phyloP scores from a whole-genome alignment of 768 basidiomycete genomes.

The Russula griseocarnosa region DNA sequence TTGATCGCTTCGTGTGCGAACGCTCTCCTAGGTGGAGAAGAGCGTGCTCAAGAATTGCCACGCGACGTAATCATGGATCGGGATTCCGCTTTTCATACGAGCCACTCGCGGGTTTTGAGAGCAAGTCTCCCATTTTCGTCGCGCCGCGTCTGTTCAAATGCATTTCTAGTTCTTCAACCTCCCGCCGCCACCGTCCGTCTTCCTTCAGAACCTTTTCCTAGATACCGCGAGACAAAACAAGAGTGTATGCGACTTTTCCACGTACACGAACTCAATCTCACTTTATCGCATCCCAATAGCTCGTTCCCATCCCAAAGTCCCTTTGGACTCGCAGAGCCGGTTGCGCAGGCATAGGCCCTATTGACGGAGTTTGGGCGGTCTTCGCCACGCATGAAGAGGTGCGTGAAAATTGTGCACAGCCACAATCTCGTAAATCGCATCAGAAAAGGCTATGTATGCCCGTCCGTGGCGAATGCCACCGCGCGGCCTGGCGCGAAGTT shows the following conservation, averaged over 20 bases:
- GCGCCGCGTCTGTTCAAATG: neutral
- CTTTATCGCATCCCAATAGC: neutral
- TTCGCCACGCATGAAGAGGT: slow-evolving; percentile 62
- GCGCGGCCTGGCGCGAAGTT: neutral
- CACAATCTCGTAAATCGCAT: slow-evolving; percentile 15
- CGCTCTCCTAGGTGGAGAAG: neutral
- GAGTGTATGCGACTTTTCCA: slow-evolving; percentile 3
- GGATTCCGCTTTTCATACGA: slow-evolving; percentile 20
- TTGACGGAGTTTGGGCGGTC: slow-evolving; percentile 50
- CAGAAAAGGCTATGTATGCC: slow-evolving; percentile 2
- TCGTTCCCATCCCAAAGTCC: slow-evolving; percentile 37
- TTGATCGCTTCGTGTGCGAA: neutral
- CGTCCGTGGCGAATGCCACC: slow-evolving; percentile 17
- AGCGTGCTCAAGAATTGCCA: neutral
- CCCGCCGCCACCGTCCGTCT: slow-evolving; percentile 38
- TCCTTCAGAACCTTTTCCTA: slow-evolving; percentile 41
- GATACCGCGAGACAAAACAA: slow-evolving; percentile 29
- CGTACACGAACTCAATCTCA: neutral
- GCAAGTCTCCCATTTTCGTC: neutral
- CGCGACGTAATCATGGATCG: neutral
- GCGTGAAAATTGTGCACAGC: slow-evolving; percentile 32
- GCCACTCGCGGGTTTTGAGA: slow-evolving; percentile 19
- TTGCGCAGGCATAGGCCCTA: slow-evolving; percentile 20
- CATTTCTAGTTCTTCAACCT: slow-evolving; percentile 40
- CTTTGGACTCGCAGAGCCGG: slow-evolving; percentile 46